Evolutionary conservation across 2,329 filamentous ascomycete species (phyloP).

Genomic region (Xylariaceae sp.): DNA sequence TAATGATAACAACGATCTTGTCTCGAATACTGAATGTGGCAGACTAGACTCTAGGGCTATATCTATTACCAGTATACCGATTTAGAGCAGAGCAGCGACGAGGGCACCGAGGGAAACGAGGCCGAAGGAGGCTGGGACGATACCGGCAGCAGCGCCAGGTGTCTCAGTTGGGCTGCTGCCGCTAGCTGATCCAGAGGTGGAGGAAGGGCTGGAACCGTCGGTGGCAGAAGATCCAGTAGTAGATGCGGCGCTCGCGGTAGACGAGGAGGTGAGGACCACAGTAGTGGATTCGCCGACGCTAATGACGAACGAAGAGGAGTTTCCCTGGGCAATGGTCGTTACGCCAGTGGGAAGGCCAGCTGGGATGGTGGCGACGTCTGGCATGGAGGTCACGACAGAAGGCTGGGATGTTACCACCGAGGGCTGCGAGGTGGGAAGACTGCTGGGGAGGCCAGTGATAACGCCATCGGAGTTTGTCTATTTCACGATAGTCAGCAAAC

Average conservation of each 20-base stretch:
- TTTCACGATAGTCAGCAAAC: no score
- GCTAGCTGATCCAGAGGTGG: background rate
- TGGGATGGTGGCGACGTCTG: constrained; percentile 39
- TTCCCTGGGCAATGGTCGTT: constrained; percentile 7
- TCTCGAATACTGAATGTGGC: constrained; percentile 1
- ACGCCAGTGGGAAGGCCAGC: constrained; percentile 22
- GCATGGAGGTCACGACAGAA: constrained; percentile 12
- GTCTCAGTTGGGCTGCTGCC: constrained; percentile 6
- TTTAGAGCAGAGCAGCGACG: constrained; percentile 11
- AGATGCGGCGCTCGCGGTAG: constrained; percentile 3
- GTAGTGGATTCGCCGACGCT: constrained; percentile 15
- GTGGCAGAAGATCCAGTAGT: constrained; percentile 3
- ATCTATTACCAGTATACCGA: background rate
- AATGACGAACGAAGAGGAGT: constrained; percentile 12
- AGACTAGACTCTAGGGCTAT: background rate
- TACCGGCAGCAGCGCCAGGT: constrained; percentile 8
- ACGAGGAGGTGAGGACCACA: constrained; percentile 6
- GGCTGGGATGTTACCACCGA: constrained; percentile 13
- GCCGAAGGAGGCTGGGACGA: constrained; percentile 12
- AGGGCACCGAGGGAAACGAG: constrained; percentile 11
- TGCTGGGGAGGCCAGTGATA: constrained; percentile 14
- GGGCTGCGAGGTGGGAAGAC: constrained; percentile 5
- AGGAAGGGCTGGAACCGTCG: background rate
- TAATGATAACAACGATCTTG: constrained; percentile 2
- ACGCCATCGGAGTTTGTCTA: constrained; percentile 19